Base-by-base conservation (phyloP, 2,329 filamentous ascomycete genomes). In the Penicillium brevicompactum region DNA sequence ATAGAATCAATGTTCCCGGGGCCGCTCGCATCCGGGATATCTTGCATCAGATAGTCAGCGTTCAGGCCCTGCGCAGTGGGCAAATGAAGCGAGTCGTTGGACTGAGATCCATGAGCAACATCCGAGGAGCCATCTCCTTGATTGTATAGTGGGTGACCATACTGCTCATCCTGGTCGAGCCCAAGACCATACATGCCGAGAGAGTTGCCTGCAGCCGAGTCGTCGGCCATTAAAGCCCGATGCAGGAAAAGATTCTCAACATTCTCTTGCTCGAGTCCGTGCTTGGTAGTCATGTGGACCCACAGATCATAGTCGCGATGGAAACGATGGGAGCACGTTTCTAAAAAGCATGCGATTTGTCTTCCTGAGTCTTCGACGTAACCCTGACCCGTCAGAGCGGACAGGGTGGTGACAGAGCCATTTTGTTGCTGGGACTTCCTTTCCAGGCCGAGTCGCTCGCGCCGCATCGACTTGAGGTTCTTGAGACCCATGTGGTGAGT, bases 401-500 rank as follows among this genome's bases (percentile, higher is more conserved):
- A 73, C 18, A 82, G 64, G 2, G 73, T 70, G 10, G 75, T 75
- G 57, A 58, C 51, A 42, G 45, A 53, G 46, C 44, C 51, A 2
- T 56, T 49, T 3, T 18, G 7, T 16, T 54, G 49, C 4, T 24
- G 6, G 10, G 56, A 48, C 2, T 59, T 59, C 18, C 64, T 64
- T 37, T 42, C 51, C 10, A 64, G 21, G n/a, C 72, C 66, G 42
- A 70, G 63, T 37, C 72, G 70, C 46, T 74, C 68, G 24, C 71
- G 69, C 27, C 69, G 71, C 54, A 69, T 69, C 56, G 73, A 70
- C 67, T 76, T 76, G 59, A 73, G 69, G 60, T 78, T 76, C 62
- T 66, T 74, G 21, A 84, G 75, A n/a, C 87, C 85, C 24, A 96
- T 78, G 70, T 97, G 93, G 21, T 90, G 84, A 46, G 88, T 91